A percentile compares a stretch with the other conserved stretches of the same genome.
Conservation (phyloP, 1,284 basidiomycete genomes). For the Polyporus tsugae region DNA sequence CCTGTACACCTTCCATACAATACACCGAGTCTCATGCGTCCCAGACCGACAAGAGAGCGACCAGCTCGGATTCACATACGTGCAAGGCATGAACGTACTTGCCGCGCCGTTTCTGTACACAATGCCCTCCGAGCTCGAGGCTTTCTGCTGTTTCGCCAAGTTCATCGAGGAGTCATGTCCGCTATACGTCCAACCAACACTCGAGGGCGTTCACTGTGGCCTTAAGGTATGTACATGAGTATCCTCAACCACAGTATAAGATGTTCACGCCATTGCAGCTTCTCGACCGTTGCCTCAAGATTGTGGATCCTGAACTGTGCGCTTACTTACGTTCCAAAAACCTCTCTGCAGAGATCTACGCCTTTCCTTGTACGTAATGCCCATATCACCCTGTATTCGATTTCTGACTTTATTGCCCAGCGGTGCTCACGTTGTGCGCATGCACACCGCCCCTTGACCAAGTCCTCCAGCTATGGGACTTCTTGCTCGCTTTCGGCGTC, state of each 20-base stretch:
- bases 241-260: background rate
- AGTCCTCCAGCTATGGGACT: conserved; percentile 96
- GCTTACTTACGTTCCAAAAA: conserved; percentile 87
- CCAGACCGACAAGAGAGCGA: conserved; percentile 76
- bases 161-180: conserved; percentile 96
- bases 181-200: conserved; percentile 93
- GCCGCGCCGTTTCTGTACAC: conserved; percentile 97
- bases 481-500: conserved; percentile 94
- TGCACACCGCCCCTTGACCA: conserved; percentile 96
- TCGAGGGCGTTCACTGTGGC: conserved; percentile 94
- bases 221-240: conserved; percentile 70
- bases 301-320: conserved; percentile 89
- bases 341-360: conserved; percentile 97
- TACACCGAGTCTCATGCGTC: conserved; percentile 14
- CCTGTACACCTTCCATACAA: background rate
- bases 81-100: conserved; percentile 98
- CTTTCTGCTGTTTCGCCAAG: conserved; percentile 93
- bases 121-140: conserved; percentile 95
- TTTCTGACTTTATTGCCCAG: conserved; percentile 48
- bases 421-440: conserved; percentile 93
- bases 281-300: conserved; percentile 89
- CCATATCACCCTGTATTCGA: conserved; percentile 10
- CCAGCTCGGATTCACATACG: conserved; percentile 89
- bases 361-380: conserved; percentile 86
- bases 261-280: conserved; percentile 59